Conservation (phyloP, 1,284 basidiomycete genomes). For the Melampsora allii-populina region DNA sequence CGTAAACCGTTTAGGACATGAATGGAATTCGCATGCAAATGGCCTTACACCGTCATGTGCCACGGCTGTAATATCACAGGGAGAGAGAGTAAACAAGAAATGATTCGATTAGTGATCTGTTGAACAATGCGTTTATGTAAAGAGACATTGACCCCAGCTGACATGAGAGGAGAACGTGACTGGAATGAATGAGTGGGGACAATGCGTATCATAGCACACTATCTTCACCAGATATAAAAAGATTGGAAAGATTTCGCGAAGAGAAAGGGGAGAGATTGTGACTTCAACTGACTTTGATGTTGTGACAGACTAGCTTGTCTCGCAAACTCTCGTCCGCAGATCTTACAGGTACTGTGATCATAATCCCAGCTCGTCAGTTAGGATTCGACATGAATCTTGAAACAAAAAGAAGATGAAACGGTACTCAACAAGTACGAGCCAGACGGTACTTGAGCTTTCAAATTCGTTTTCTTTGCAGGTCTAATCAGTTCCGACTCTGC, state of each 20-base stretch:
- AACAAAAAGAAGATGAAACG: no score
- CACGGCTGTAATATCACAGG: neutral
- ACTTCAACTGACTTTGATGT: slow-evolving; percentile 12
- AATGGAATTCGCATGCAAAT: slow-evolving; percentile 13
- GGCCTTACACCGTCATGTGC: slow-evolving; percentile 28
- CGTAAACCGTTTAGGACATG: slow-evolving; percentile 19
- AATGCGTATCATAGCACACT: no score
- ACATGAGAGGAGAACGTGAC: neutral
- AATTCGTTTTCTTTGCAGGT: no score
- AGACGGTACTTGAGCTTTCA: no score
- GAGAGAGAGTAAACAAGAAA: neutral
- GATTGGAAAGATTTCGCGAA: no score
- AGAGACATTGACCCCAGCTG: neutral
- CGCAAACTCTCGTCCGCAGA: slow-evolving; percentile 13
- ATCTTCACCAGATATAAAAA: no score
- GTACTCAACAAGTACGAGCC: no score
- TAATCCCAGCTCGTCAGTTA: no score
- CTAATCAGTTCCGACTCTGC: no score
- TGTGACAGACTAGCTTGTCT: slow-evolving; percentile 23
- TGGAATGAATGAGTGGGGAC: neutral
- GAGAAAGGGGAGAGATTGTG: no score
- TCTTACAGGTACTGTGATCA: slow-evolving; percentile 10
- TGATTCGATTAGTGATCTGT: neutral
- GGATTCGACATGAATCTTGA: no score
- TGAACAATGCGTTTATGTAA: neutral